Evolutionary conservation across 352 stramenopile species (phyloP).

Genomic region (Phytophthora sojae): DNA sequence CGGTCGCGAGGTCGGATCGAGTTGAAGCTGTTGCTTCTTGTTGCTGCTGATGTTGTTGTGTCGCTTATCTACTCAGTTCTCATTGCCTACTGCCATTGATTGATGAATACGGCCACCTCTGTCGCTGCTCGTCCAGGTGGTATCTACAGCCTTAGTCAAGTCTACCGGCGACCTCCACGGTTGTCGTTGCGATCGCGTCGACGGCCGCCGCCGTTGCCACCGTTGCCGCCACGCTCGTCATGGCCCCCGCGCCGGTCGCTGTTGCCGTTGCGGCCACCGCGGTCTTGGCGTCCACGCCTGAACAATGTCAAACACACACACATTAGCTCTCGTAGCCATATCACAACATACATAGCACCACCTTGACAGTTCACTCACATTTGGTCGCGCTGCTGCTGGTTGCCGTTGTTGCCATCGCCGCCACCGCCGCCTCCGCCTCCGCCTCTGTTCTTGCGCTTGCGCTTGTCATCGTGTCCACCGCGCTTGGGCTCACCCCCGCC

Average conservation of each 20-base stretch:
- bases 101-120: slow-evolving; percentile 12
- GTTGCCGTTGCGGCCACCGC: slow-evolving; percentile 34
- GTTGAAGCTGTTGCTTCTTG: neutral
- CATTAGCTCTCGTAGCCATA: slow-evolving; percentile 7
- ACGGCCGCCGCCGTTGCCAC: slow-evolving; percentile 28
- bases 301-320: slow-evolving; percentile 3
- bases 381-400: slow-evolving; percentile 54
- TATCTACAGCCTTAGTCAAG: slow-evolving; percentile 14
- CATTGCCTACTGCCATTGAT: slow-evolving; percentile 12
- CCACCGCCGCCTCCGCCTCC: neutral
- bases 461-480: slow-evolving; percentile 53
- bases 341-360: neutral
- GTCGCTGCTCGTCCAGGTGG: slow-evolving; percentile 3
- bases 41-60: slow-evolving; percentile 19
- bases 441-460: slow-evolving; percentile 61
- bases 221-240: slow-evolving; percentile 35
- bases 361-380: slow-evolving; percentile 42
- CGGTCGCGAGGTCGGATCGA: neutral
- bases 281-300: slow-evolving; percentile 44
- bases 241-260: slow-evolving; percentile 31
- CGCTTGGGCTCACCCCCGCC: slow-evolving; percentile 34
- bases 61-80: slow-evolving; percentile 25
- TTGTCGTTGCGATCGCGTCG: slow-evolving; percentile 51
- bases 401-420: slow-evolving; percentile 33
- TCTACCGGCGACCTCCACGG: slow-evolving; percentile 55